Conservation (phyloP, 2,329 filamentous ascomycete genomes). For the Fusarium incarnatum region DNA sequence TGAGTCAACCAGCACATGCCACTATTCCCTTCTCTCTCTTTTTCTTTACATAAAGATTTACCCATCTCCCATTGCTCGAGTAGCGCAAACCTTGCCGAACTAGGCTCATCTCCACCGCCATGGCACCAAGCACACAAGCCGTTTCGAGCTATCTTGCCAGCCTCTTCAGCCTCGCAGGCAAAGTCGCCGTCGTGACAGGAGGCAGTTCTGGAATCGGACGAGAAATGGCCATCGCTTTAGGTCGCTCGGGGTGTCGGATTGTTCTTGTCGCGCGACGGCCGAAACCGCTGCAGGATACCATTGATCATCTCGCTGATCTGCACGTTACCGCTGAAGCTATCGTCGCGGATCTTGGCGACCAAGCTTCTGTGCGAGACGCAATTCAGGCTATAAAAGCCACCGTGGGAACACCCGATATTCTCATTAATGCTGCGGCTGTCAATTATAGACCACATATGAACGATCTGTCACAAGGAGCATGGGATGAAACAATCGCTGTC, state of each 20-base stretch:
- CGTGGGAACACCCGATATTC: slow-evolving; percentile 48
- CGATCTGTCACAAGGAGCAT: slow-evolving; percentile 43
- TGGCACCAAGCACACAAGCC: slow-evolving; percentile 21
- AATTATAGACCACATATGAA: slow-evolving; percentile 49
- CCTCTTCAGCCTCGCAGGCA: slow-evolving; percentile 48
- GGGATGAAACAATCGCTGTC: slow-evolving; percentile 49
- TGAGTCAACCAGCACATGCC: slow-evolving; percentile 1
- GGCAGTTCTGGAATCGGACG: slow-evolving; percentile 53
- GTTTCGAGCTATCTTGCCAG: slow-evolving; percentile 44
- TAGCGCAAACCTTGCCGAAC: neutral
- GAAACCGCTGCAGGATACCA: slow-evolving; percentile 40
- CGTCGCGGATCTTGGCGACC: slow-evolving; percentile 34
- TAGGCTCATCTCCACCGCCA: slow-evolving; percentile 10
- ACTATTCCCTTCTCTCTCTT: neutral
- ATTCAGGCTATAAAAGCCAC: slow-evolving; percentile 37
- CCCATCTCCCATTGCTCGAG: neutral
- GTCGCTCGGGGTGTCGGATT: slow-evolving; percentile 48
- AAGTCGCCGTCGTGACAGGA: slow-evolving; percentile 49
- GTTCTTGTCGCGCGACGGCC: slow-evolving; percentile 48
- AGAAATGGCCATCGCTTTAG: slow-evolving; percentile 48
- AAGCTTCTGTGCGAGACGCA: slow-evolving; percentile 22
- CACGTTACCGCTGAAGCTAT: slow-evolving; percentile 44
- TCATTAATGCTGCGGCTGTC: slow-evolving; percentile 50
- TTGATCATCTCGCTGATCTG: slow-evolving; percentile 41
- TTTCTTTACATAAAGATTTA: neutral